Evolutionary conservation across 2,329 filamentous ascomycete species (phyloP).

Genomic region (Cephalotrichum gorgonifer): DNA sequence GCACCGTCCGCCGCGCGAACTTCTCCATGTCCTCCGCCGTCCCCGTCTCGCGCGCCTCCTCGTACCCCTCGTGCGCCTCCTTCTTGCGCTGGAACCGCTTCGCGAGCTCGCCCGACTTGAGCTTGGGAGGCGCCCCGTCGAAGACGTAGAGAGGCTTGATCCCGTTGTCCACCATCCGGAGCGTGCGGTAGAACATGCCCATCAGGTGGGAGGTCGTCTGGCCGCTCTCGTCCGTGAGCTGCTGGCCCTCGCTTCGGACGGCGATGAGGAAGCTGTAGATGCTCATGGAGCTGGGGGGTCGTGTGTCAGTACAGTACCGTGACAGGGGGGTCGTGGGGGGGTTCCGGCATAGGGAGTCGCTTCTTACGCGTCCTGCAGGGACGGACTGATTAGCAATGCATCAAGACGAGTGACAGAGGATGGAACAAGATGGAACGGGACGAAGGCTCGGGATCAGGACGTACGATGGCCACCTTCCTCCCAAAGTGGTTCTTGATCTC

Average conservation of each 20-base stretch:
- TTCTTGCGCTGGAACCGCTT: conserved; percentile 94
- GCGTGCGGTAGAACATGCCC: conserved; percentile 98
- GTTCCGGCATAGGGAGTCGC: neutral
- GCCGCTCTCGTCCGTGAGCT: conserved; percentile 88
- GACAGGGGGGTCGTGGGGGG: conserved; percentile 2
- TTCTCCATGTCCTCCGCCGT: conserved; percentile 97
- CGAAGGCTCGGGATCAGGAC: conserved; percentile 23
- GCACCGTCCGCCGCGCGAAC: conserved; percentile 85
- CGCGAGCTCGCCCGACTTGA: conserved; percentile 94
- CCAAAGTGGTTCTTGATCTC: conserved; percentile 99
- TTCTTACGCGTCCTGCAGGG: conserved; percentile 47
- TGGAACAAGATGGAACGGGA: neutral
- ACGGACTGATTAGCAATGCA: neutral
- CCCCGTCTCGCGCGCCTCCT: conserved; percentile 94
- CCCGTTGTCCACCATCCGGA: conserved; percentile 96
- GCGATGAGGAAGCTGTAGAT: conserved; percentile 98
- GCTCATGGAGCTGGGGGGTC: conserved; percentile 85
- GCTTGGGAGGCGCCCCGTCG: conserved; percentile 89
- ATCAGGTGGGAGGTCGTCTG: conserved; percentile 97
- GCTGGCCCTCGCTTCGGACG: conserved; percentile 91
- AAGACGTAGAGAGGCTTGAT: conserved; percentile 99
- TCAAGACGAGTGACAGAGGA: neutral
- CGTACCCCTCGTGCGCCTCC: conserved; percentile 78
- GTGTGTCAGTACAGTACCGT: conserved; percentile 6
- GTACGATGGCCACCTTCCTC: conserved; percentile 91